Evolutionary conservation across 2,329 filamentous ascomycete genomes (phyloP), one percentile per base, ranked within the genome.

Genomic region (Orbilia quercus): DNA sequence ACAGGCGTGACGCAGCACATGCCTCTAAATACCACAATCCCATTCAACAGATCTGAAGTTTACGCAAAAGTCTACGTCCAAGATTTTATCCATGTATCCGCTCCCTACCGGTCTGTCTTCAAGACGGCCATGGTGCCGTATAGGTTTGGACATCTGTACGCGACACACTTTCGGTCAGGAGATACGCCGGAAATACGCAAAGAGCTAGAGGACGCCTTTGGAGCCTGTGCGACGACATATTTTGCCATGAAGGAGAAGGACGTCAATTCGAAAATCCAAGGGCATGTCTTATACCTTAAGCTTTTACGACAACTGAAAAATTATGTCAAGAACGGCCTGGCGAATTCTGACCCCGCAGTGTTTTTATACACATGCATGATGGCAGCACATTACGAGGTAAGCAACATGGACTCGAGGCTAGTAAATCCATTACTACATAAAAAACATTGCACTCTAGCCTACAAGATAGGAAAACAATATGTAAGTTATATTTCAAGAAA

Each of bases 291-390:
- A 9, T 73, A 73, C 28, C 50, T 73, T 12, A 73, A 66, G 22
- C 45, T 73, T 11, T 22, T 73, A n/a, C 40, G 48, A 23, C 69
- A 73, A 60, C 31, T 73, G 54, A 73, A 73, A 31, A 58, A 54
- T 18, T 60, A 73, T 31, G 60, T 73, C 2, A 73, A 73, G 28
- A 73, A 73, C 28, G 69, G 69, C 14, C 16, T 73, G 42, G 69
- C 69, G 3, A 73, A 73, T 11, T 73, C 60, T 4, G 69, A 73
- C 22, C 69, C 69, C 1, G 69, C 69, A 12, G 69, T 73, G 44
- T 73, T 73, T 57, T 54, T 73, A 16, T 73, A 73, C 25, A 73
- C 60, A 16, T 73, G 69, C 40, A 73, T 73, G 69, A 73, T 73
- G 69, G 69, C 69, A 23, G 60, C 69, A 14, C 69, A 73, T 42